A percentile compares a stretch with the other conserved stretches of the same genome.
Conservation (phyloP, 495 filamentous ascomycete species). For the Aspergillus egyptiacus region DNA sequence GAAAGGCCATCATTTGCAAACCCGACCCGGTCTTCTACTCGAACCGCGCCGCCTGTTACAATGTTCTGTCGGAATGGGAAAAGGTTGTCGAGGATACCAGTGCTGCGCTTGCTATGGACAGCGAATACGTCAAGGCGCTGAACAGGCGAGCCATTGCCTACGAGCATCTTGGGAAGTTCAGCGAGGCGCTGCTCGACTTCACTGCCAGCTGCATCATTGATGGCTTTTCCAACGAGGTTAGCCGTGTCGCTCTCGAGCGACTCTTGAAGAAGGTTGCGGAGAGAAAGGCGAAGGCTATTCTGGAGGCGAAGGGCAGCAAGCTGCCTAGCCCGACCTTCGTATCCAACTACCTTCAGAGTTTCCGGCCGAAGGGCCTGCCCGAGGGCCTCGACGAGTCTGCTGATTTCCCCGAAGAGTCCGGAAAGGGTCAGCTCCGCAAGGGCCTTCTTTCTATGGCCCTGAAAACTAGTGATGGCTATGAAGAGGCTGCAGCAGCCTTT, state of each 20-base stretch:
- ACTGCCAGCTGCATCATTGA: slow-evolving; percentile 99
- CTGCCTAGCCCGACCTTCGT: slow-evolving; percentile 93
- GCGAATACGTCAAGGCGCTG: slow-evolving; percentile 94
- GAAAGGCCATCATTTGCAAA: slow-evolving; percentile 93
- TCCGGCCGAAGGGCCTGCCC: slow-evolving; percentile 73
- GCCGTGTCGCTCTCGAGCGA: slow-evolving; percentile 83
- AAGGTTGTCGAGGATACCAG: slow-evolving; percentile 97
- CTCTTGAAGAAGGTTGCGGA: slow-evolving; percentile 97
- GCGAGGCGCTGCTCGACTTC: slow-evolving; percentile 92
- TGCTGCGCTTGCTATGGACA: slow-evolving; percentile 84
- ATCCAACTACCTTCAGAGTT: slow-evolving; percentile 97
- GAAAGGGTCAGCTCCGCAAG: slow-evolving; percentile 76
- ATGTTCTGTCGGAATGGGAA: slow-evolving; percentile 83
- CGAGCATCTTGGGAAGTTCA: slow-evolving; percentile 83
- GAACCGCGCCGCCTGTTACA: slow-evolving; percentile 96
- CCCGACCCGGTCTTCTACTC: slow-evolving; percentile 98
- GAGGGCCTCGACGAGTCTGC: slow-evolving; percentile 73
- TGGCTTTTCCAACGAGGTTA: slow-evolving; percentile 81
- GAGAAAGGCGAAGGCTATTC: slow-evolving; percentile 78
- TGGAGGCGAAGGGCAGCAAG: slow-evolving; percentile 71
- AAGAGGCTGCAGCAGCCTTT: slow-evolving; percentile 77
- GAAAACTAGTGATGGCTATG: slow-evolving; percentile 85
- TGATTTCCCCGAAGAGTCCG: slow-evolving; percentile 69
- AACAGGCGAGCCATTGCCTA: slow-evolving; percentile 95
- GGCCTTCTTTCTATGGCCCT: slow-evolving; percentile 74